Evolutionary conservation across 495 filamentous ascomycete species (phyloP), one percentile per base, ranked within the genome.

Genomic region (Immersiella caudata): DNA sequence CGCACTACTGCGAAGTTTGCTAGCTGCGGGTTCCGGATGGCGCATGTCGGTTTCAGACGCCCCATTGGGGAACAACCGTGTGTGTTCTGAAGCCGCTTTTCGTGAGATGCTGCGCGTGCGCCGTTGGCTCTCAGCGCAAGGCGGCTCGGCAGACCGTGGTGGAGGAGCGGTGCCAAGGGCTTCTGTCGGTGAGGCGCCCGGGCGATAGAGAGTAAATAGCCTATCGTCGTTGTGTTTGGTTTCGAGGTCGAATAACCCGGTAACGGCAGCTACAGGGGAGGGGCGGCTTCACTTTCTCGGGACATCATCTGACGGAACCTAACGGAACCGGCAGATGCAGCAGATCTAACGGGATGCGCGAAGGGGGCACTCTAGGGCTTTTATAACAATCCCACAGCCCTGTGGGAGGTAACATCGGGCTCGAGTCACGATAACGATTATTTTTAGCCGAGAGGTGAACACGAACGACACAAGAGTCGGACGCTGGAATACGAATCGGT

Each of bases 361-460:
- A 12, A 3, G 35, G 25, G 26, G 26, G 26, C 56, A 55, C 52
- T 26, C 18, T 33, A 59, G 26, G 14, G n/a, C 21, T 33, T 59
- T 29, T 59, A 59, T 59, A 59, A 27, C 56, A 33, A 33, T 33
- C 21, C 33, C 6, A 26, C 52, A 55, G 52, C 52, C 52, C 52
- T 55, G 52, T 62, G 29, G 36, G 21, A 22, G 56, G 56, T 33
- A 29, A 59, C 26, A 59, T 59, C 56, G 56, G 26, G 18, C n/a
- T 4, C 29, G 26, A 33, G 58, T 21, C 21, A 18, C 58, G 26
- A n/a, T 6, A 22, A 54, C 55, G 26, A 64, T 60, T 70, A 49
- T 26, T 67, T 71, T 75, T 68, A 61, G 27, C 54, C 51, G 61
- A 33, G 40, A 22, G 12, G 60, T 29, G 46, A 63, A 63, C 61